Evolutionary conservation across 148 eudicot genomes (phyloP), one percentile per base, ranked within the genome.

Genomic region (Silene conica): DNA sequence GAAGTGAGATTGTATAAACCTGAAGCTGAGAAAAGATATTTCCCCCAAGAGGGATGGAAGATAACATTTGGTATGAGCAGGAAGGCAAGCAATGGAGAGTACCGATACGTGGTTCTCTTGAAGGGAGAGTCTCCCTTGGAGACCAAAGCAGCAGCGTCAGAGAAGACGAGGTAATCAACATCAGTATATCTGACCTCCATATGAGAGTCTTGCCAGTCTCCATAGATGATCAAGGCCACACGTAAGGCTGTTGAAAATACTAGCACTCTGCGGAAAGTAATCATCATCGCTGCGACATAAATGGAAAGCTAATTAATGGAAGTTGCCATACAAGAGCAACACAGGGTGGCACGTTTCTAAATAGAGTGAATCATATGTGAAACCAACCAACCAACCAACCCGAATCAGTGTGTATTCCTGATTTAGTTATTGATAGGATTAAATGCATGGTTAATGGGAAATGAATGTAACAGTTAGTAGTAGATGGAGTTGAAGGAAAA

Each of bases 171-270:
- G 74, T 94, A 94, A 82, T 95, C 98, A 43, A 92, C 88, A 82
- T 95, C 98, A 8, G 98, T 94, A 79, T 94, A 94, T 74, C 97
- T 86, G 69, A 92, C 97, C 82, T 87, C 97, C 98, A 94, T 88
- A 78, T 92, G 90, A 50, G 83, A 77, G 78, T 95, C 99, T 80
- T 95, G 99, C 99, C 99, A 95, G 73, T 95, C 97, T 76, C 99
- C 97, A 74, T 90, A 95, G 1, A 92, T 50, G 70, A 95, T 92
- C 74, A 95, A 73, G 61, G 86, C 26, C 19, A 87, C 78, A 22
- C 99, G 87, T 63, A 95, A 80, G 31, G 83, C 26, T 19, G 89
- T 89, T 15, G 99, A 95, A 74, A 90, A 75, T 48, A 95, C 48
- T 26, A 92, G 79, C 73, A 95, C 80, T 21, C 84, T 82, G 58